Conservation (phyloP, 257 asterid species). For the Solanum appendiculatum region DNA sequence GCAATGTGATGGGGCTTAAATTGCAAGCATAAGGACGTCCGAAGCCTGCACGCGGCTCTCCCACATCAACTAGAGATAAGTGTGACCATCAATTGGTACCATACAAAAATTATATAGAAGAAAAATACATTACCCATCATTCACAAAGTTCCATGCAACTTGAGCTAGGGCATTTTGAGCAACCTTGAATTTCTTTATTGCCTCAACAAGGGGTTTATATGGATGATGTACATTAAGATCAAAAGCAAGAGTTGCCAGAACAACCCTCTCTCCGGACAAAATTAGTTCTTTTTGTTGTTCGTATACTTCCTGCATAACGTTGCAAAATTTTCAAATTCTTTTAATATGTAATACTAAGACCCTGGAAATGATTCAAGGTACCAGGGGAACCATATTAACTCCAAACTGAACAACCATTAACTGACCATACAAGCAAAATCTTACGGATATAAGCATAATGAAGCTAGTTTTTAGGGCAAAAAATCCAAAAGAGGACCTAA, state of each 20-base stretch:
- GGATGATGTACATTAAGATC: conserved; percentile 87
- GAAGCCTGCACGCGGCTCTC: conserved; percentile 80
- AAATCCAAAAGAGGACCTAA: not conserved
- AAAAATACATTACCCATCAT: conserved; percentile 77
- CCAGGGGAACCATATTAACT: not conserved
- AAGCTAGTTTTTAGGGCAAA: not conserved
- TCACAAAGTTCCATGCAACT: conserved; percentile 99
- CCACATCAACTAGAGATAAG: conserved; percentile 53
- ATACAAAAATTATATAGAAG: conserved; percentile 11
- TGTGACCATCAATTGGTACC: conserved; percentile 28
- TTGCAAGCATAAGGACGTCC: conserved; percentile 97
- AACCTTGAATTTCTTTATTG: conserved; percentile 81
- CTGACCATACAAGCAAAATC: not conserved
- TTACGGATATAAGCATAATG: not conserved
- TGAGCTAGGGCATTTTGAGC: conserved; percentile 89
- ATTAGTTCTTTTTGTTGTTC: conserved; percentile 84
- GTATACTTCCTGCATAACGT: conserved; percentile 67
- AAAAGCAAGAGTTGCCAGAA: conserved; percentile 82
- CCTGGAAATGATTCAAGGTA: not conserved
- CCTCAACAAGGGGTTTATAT: conserved; percentile 93
- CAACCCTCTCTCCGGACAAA: conserved; percentile 79
- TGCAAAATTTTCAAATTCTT: not conserved
- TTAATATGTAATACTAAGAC: not conserved
- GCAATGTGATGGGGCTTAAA: conserved; percentile 99
- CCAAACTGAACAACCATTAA: not conserved